Conservation (phyloP, 2,329 filamentous ascomycete species). For the Pyricularia pennisetigena region DNA sequence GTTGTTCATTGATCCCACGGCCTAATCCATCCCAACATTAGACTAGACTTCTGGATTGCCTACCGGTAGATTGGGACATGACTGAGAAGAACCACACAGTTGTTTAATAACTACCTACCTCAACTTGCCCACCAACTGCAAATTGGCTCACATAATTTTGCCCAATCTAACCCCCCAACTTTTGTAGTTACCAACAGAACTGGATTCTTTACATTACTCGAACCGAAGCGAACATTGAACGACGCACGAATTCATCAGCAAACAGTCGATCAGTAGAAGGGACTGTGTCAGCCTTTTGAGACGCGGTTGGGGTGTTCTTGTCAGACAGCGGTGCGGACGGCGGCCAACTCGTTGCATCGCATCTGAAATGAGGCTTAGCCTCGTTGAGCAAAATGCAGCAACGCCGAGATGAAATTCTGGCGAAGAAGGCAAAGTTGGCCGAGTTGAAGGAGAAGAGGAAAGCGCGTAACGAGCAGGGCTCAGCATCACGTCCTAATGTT, state of each 20-base stretch:
- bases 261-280: neutral
- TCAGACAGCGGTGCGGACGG: neutral
- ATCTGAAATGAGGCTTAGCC: slow-evolving; percentile 2
- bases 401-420: slow-evolving; percentile 90
- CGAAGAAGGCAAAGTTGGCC: slow-evolving; percentile 93
- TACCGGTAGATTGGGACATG: neutral
- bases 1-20: neutral
- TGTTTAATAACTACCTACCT: neutral
- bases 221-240: neutral
- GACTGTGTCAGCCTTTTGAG: neutral
- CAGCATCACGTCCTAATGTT: neutral
- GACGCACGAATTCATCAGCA: neutral
- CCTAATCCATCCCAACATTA: neutral
- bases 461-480: slow-evolving; percentile 1
- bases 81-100: neutral
- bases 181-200: neutral
- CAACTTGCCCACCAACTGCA: neutral
- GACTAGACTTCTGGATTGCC: neutral
- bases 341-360: neutral
- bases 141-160: neutral
- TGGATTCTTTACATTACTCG: neutral
- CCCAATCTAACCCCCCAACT: neutral
- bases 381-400: slow-evolving; percentile 49
- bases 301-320: neutral
- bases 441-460: slow-evolving; percentile 63